Percentiles rank a stretch among this genome's conserved stretches.
These are phyloP conservation scores for Silene uniflora DNA, from an alignment of 148 eudicot genomes.

Conservation along the genomic window DNA sequence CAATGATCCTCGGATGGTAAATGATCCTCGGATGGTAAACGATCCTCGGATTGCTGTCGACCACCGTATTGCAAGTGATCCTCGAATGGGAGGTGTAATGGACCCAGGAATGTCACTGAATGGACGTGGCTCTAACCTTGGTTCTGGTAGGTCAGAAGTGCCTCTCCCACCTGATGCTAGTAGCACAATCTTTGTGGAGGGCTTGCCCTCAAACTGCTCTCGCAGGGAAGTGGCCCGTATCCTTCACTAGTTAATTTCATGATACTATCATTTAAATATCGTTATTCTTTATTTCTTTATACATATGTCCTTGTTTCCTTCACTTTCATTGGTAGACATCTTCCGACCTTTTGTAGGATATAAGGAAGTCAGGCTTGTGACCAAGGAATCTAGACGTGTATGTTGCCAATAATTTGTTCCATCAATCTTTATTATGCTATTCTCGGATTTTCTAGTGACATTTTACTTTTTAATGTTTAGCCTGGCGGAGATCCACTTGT, in stretches of 20 bases:
- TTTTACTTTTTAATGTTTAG: constrained; percentile 33
- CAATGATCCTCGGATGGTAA: constrained; percentile 13
- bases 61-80: constrained; percentile 24
- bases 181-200: constrained; percentile 74
- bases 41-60: constrained; percentile 22
- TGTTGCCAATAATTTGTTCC: background rate
- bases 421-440: background rate
- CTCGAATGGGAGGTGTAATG: constrained; percentile 32
- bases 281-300: background rate
- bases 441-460: constrained; percentile 12
- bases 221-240: constrained; percentile 88
- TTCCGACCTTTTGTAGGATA: constrained; percentile 89
- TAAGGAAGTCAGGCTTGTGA: constrained; percentile 83
- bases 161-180: constrained; percentile 78
- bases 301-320: constrained; percentile 34
- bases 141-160: constrained; percentile 51
- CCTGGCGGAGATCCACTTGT: constrained; percentile 65
- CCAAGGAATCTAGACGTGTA: constrained; percentile 82
- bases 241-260: constrained; percentile 35
- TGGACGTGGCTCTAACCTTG: constrained; percentile 41
- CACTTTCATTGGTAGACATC: constrained; percentile 54
- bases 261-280: background rate
- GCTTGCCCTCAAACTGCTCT: constrained; percentile 68
- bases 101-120: constrained; percentile 40
- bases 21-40: constrained; percentile 15